Evolutionary conservation across 2,329 filamentous ascomycete genomes (phyloP).

Genomic region (Colletotrichum spinosum): DNA sequence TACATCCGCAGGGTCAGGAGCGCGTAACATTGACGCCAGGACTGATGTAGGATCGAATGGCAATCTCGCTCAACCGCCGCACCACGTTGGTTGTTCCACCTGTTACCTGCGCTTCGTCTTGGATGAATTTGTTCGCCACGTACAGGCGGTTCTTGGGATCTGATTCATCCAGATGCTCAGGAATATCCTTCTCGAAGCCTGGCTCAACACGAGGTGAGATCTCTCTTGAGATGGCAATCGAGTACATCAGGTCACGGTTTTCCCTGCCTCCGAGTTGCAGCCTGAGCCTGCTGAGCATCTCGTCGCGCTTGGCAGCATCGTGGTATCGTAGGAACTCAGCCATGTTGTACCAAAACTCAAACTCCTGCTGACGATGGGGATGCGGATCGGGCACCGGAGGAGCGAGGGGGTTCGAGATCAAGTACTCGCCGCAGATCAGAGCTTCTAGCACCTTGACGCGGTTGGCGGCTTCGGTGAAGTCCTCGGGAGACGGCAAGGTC

Average conservation of each 20-base stretch:
- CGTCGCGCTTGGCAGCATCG: slow-evolving; percentile 71
- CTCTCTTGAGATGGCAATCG: slow-evolving; percentile 83
- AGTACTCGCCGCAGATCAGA: slow-evolving; percentile 77
- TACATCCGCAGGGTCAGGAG: slow-evolving; percentile 38
- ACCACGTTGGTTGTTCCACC: slow-evolving; percentile 82
- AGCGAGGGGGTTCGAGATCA: slow-evolving; percentile 68
- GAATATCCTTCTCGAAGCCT: slow-evolving; percentile 66
- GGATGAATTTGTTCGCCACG: slow-evolving; percentile 77
- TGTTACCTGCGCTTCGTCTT: slow-evolving; percentile 70
- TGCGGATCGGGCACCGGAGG: slow-evolving; percentile 62
- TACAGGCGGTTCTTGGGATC: slow-evolving; percentile 75
- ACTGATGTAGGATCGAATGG: slow-evolving; percentile 68
- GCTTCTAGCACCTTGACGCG: slow-evolving; percentile 82
- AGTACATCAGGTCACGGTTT: slow-evolving; percentile 91
- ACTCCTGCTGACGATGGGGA: slow-evolving; percentile 69
- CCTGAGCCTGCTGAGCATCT: slow-evolving; percentile 73
- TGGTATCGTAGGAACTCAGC: slow-evolving; percentile 73
- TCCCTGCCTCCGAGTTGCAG: slow-evolving; percentile 82
- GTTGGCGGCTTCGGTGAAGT: slow-evolving; percentile 72
- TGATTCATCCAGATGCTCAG: slow-evolving; percentile 72
- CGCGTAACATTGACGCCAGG: slow-evolving; percentile 60
- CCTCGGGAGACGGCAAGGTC: slow-evolving; percentile 63
- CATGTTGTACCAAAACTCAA: slow-evolving; percentile 86
- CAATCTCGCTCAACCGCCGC: slow-evolving; percentile 76
- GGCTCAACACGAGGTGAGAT: slow-evolving; percentile 74